These are phyloP conservation scores for Saccharomycopsis capsularis DNA, from an alignment of 805 yeast genomes.

Conservation along the genomic window DNA sequence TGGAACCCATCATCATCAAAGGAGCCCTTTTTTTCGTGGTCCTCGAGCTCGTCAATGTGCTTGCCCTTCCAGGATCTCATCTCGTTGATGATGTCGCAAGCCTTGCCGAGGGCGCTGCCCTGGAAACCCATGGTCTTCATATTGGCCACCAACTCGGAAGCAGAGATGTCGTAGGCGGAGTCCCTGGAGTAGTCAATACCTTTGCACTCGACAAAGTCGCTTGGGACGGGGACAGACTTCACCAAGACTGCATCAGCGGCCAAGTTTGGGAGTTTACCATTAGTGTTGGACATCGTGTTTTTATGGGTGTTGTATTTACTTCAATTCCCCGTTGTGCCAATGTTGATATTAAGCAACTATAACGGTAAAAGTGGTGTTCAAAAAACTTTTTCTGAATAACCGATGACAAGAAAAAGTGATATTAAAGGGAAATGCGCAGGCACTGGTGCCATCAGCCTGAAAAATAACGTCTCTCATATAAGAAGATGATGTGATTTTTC, in stretches of 20 bases:
- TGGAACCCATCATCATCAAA: constrained; percentile 74
- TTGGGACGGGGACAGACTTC: constrained; percentile 81
- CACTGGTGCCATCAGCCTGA: no score
- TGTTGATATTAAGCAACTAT: no score
- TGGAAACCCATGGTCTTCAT: constrained; percentile 98
- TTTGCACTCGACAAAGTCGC: constrained; percentile 64
- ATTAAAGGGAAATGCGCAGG: no score
- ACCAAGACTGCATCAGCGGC: constrained; percentile 90
- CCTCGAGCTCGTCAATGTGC: constrained; percentile 59
- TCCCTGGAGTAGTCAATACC: constrained; percentile 88
- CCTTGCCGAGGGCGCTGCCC: constrained; percentile 77
- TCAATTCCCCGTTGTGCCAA: no score
- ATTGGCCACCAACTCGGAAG: constrained; percentile 66
- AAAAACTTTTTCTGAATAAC: no score
- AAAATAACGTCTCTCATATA: no score
- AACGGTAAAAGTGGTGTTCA: no score
- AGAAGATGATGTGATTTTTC: no score
- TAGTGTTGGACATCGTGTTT: constrained; percentile 1
- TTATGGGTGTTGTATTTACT: no score
- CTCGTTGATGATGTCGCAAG: constrained; percentile 85
- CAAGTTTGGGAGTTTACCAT: constrained; percentile 45
- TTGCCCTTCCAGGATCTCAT: constrained; percentile 94
- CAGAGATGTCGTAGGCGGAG: constrained; percentile 68
- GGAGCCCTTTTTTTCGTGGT: constrained; percentile 60
- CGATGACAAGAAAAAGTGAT: no score